Evolutionary conservation across 345 rosid species (phyloP).

Genomic region (Gossypium rotundifolium): DNA sequence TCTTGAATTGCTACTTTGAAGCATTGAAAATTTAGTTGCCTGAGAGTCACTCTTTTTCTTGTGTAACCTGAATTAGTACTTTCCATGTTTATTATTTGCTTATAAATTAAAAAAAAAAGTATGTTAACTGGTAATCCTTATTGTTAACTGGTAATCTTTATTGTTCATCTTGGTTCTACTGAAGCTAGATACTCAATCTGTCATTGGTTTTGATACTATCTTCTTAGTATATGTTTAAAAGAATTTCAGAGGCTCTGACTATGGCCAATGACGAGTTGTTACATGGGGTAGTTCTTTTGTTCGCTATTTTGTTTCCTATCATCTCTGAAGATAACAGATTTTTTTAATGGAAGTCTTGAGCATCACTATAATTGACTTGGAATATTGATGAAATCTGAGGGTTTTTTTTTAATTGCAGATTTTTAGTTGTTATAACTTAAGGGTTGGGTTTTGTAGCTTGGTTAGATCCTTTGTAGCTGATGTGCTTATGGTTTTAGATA

Average conservation of each 20-base stretch:
- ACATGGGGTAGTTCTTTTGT: neutral
- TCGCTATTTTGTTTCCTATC: neutral
- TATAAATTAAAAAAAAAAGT: too few species aligned
- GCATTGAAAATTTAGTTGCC: neutral
- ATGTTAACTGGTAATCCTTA: neutral
- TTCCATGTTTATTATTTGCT: neutral
- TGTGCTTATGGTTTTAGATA: neutral
- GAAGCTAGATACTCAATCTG: neutral
- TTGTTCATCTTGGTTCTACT: neutral
- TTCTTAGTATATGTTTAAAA: neutral
- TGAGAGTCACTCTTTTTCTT: neutral
- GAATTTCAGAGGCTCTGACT: conserved; percentile 1
- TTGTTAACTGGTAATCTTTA: neutral
- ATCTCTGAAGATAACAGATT: neutral
- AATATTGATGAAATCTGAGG: neutral
- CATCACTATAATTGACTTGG: neutral
- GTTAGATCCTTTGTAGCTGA: neutral
- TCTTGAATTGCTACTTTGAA: neutral
- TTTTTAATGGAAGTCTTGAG: neutral
- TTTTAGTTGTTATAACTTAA: neutral
- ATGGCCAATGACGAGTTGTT: neutral
- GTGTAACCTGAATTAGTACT: neutral
- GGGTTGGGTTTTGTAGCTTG: neutral
- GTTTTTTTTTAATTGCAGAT: neutral
- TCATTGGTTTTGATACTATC: neutral